Base-by-base conservation (phyloP, 2,329 filamentous ascomycete species). In the Fonsecaea nubica region DNA sequence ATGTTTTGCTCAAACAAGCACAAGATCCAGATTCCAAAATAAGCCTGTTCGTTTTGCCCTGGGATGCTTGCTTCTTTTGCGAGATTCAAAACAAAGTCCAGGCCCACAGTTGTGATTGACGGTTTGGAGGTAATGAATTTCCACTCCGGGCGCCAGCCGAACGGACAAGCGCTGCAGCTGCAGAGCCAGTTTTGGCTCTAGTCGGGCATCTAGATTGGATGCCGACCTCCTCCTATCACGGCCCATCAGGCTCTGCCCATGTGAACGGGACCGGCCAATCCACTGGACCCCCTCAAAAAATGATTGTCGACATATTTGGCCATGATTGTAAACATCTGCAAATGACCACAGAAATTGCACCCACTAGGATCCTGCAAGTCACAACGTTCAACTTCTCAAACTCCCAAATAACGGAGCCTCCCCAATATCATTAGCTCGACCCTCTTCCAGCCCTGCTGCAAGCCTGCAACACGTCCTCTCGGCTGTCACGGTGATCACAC, bases 111-210 rank as follows among this genome's bases (percentile, higher is more conserved):
- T 70, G 25, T 68, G 65, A 68, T 70, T 69, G 36, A 68, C 65
- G 67, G 65, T 67, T 65, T 67, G 64, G 25, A 65, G 54, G 55
- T 48, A 25, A 32, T 57, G 63, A 72, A 68, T 71, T 67, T 71
- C 69, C 69, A 69, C 70, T 69, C 68, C 33, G 35, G 38, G 65
- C 64, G 68, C 55, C 65, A 67, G 68, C 59, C 65, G 68, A 69
- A 59, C 25, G 45, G 36, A 69, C 67, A 69, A 69, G 67, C 64
- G 64, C 62, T 64, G 54, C 25, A 25, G 45, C 52, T 62, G 61
- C 56, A 58, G 40, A 48, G 55, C 53, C 40, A 33, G 12, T 58
- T 50, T 56, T 62, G 62, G 53, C 40, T 12, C 55, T 45, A 56
- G 56, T 53, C 21, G 21, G 52, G 55, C 21, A 21, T 54, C 53